Conservation (phyloP, 441 rosid genomes). For the Croton setiger region DNA sequence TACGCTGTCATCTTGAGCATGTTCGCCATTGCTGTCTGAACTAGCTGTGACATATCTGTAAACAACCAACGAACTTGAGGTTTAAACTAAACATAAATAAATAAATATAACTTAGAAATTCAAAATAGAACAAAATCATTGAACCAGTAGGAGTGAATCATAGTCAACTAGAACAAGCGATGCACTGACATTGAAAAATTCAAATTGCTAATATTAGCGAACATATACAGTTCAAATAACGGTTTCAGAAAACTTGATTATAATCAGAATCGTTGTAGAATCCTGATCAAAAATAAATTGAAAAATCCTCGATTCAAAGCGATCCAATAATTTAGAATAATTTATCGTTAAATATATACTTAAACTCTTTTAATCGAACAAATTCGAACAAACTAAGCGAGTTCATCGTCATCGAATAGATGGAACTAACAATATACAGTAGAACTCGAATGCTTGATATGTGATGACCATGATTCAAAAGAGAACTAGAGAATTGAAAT, state of each 20-base stretch:
- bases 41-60: conserved; percentile 81
- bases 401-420: not conserved
- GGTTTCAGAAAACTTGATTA: not conserved
- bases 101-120: too few relatives aligned
- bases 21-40: conserved; percentile 65
- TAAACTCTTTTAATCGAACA: not conserved
- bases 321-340: not conserved
- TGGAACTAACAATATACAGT: not conserved
- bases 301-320: not conserved
- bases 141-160: too few relatives aligned
- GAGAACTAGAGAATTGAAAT: not conserved
- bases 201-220: too few relatives aligned
- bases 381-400: not conserved
- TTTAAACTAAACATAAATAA: not conserved
- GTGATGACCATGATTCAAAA: not conserved
- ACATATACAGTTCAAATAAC: too few relatives aligned
- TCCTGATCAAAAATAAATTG: not conserved
- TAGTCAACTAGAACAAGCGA: too few relatives aligned
- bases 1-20: conserved; percentile 83
- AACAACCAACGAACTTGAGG: not conserved
- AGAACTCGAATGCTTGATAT: not conserved
- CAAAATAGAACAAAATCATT: too few relatives aligned
- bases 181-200: too few relatives aligned
- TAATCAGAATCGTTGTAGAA: not conserved
- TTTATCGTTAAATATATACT: not conserved